A percentile compares a stretch with the other conserved stretches of the same genome.
Conservation (phyloP, 768 basidiomycete genomes). For the Cystobasidiopsis lactophilus region DNA sequence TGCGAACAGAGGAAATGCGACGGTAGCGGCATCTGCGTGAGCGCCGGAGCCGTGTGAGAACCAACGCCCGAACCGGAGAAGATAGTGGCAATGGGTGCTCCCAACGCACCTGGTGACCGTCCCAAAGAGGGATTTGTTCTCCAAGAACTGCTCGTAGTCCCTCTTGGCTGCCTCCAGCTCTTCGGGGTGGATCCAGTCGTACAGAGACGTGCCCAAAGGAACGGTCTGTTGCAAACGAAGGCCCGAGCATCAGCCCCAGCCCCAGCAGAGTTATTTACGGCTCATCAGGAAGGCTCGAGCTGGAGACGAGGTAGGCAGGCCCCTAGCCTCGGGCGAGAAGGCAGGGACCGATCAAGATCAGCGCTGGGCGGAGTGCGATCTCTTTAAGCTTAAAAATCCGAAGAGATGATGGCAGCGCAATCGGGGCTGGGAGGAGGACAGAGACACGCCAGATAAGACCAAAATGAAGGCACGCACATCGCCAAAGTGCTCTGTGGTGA, state of each 20-base stretch:
- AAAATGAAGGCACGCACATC: conserved; percentile 4
- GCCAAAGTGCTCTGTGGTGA: conserved; percentile 12
- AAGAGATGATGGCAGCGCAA: background rate
- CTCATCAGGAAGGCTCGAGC: conserved; percentile 2
- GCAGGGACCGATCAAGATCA: background rate
- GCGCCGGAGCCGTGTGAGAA: background rate
- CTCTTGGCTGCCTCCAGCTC: conserved; percentile 8
- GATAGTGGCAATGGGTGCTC: background rate
- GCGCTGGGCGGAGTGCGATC: background rate
- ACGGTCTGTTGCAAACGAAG: too few species aligned
- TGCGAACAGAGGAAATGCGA: conserved; percentile 8
- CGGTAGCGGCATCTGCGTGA: conserved; percentile 14
- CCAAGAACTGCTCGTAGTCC: conserved; percentile 10
- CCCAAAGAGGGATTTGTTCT: conserved; percentile 15
- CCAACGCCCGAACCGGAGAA: background rate
- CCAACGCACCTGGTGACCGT: conserved; percentile 17
- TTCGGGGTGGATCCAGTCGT: conserved; percentile 20
- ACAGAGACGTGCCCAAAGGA: conserved; percentile 14
- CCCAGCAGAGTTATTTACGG: too few species aligned
- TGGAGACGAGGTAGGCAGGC: background rate
- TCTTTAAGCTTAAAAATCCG: background rate
- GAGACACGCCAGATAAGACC: background rate
- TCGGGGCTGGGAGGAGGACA: background rate
- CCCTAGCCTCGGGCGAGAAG: background rate
- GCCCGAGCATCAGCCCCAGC: too few species aligned